Evolutionary conservation across 2,329 filamentous ascomycete species (phyloP).

Genomic region (Polychaeton citri): DNA sequence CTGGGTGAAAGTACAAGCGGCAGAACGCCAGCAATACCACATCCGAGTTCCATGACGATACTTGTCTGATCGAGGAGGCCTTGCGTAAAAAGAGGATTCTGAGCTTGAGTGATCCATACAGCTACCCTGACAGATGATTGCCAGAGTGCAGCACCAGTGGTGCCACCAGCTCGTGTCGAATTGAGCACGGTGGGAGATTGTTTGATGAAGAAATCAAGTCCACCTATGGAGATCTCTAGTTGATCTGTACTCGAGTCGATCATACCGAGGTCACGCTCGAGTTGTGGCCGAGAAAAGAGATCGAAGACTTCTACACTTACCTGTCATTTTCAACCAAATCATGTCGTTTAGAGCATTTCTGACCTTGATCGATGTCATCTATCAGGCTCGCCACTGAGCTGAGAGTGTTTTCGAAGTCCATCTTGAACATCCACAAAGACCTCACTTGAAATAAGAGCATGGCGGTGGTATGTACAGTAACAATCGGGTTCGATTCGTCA

Average conservation of each 20-base stretch:
- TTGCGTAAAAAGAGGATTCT: slow-evolving; percentile 49
- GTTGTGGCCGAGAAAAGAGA: slow-evolving; percentile 64
- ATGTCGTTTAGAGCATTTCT: slow-evolving; percentile 1
- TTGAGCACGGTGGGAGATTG: slow-evolving; percentile 76
- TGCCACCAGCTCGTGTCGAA: slow-evolving; percentile 59
- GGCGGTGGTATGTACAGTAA: too few species aligned
- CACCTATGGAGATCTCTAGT: slow-evolving; percentile 50
- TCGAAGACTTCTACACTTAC: slow-evolving; percentile 62
- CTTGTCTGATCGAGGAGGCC: slow-evolving; percentile 42
- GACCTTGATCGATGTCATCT: slow-evolving; percentile 12
- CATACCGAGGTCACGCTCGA: slow-evolving; percentile 71
- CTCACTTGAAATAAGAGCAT: too few species aligned
- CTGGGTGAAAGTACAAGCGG: slow-evolving; percentile 52
- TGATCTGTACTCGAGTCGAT: slow-evolving; percentile 54
- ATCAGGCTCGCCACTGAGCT: slow-evolving; percentile 1
- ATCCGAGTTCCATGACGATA: slow-evolving; percentile 68
- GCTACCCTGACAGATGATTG: slow-evolving; percentile 76
- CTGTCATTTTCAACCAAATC: slow-evolving; percentile 4
- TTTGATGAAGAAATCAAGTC: slow-evolving; percentile 58
- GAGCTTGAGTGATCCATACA: slow-evolving; percentile 55
- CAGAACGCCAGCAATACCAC: slow-evolving; percentile 71
- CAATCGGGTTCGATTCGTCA: too few species aligned
- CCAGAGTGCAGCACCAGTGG: slow-evolving; percentile 76
- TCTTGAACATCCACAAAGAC: too few species aligned
- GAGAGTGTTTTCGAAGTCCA: neutral